Evolutionary conservation across 2,329 filamentous ascomycete genomes (phyloP).

Genomic region (Hypoxylon sp.): DNA sequence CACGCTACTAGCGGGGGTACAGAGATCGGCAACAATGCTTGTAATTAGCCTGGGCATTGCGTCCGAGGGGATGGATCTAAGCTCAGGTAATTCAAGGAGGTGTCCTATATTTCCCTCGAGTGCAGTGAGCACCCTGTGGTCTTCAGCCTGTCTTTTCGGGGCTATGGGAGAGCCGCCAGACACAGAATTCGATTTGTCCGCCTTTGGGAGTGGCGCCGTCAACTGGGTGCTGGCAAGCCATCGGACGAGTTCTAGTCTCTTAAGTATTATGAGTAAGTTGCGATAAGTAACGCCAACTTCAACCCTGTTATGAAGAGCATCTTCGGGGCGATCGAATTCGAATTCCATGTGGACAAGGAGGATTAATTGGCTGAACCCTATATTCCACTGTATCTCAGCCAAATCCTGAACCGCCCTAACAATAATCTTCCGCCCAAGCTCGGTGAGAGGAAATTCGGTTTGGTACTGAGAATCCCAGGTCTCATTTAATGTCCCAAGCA

Average conservation of each 20-base stretch:
- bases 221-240: conserved; percentile 77
- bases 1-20: conserved; percentile 75
- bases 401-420: conserved; percentile 85
- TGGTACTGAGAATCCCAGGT: conserved; percentile 58
- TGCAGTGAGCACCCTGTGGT: conserved; percentile 67
- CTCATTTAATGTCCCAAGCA: conserved; percentile 63
- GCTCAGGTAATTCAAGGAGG: conserved; percentile 73
- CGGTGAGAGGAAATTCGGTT: conserved; percentile 69
- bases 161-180: conserved; percentile 53
- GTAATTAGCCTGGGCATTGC: conserved; percentile 69
- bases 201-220: conserved; percentile 63
- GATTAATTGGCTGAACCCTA: conserved; percentile 86
- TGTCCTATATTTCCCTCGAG: conserved; percentile 73
- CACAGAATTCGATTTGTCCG: conserved; percentile 57
- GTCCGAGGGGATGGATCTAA: conserved; percentile 59
- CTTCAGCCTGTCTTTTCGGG: conserved; percentile 62
- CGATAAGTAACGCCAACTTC: conserved; percentile 79
- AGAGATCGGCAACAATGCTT: conserved; percentile 76
- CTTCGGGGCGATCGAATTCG: conserved; percentile 81
- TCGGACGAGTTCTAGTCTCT: conserved; percentile 79
- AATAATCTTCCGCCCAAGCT: conserved; percentile 82
- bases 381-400: conserved; percentile 77
- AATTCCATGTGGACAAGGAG: conserved; percentile 89
- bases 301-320: conserved; percentile 71
- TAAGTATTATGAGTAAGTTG: conserved; percentile 78